Percentiles rank a stretch among this genome's conserved stretches.
Conservation (phyloP, 2,329 filamentous ascomycete genomes). For the Corinectria fuckeliana region DNA sequence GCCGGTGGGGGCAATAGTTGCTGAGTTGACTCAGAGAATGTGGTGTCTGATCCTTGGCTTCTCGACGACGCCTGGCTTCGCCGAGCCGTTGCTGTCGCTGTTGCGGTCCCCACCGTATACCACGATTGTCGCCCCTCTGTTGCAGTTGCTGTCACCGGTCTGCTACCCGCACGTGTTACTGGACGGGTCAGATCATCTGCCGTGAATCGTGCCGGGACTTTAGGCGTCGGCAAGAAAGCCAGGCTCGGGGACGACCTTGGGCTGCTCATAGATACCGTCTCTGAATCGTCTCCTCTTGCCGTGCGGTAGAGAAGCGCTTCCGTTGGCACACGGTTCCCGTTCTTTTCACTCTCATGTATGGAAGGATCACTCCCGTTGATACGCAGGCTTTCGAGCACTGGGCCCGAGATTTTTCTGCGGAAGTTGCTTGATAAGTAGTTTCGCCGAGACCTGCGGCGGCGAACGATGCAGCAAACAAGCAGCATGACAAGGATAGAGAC, state of each 20-base stretch:
- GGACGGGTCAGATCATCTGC: slow-evolving; percentile 33
- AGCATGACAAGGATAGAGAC: slow-evolving; percentile 43
- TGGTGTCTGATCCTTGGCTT: slow-evolving; percentile 37
- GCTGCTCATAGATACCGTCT: slow-evolving; percentile 33
- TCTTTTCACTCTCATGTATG: slow-evolving; percentile 32
- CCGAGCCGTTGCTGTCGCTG: slow-evolving; percentile 28
- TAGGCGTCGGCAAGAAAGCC: slow-evolving; percentile 28
- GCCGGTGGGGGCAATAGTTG: slow-evolving; percentile 42
- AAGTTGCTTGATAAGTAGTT: slow-evolving; percentile 40
- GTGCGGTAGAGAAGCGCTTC: slow-evolving; percentile 21
- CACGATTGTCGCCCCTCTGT: slow-evolving; percentile 42
- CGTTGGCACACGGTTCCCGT: slow-evolving; percentile 5
- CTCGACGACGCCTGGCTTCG: slow-evolving; percentile 36
- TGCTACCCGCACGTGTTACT: slow-evolving; percentile 29
- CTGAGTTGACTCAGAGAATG: slow-evolving; percentile 40
- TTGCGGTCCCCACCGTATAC: slow-evolving; percentile 43
- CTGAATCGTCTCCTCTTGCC: slow-evolving; percentile 31
- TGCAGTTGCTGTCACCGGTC: slow-evolving; percentile 24
- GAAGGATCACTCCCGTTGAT: slow-evolving; percentile 36
- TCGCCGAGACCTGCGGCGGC: slow-evolving; percentile 40
- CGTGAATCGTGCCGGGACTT: slow-evolving; percentile 34
- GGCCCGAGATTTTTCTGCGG: slow-evolving; percentile 43
- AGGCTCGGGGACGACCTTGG: slow-evolving; percentile 39
- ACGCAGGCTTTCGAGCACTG: slow-evolving; percentile 39
- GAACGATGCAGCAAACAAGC: slow-evolving; percentile 43